These are phyloP conservation scores for Corchorus olitorius DNA, from an alignment of 345 rosid species.

Conservation along the genomic window DNA sequence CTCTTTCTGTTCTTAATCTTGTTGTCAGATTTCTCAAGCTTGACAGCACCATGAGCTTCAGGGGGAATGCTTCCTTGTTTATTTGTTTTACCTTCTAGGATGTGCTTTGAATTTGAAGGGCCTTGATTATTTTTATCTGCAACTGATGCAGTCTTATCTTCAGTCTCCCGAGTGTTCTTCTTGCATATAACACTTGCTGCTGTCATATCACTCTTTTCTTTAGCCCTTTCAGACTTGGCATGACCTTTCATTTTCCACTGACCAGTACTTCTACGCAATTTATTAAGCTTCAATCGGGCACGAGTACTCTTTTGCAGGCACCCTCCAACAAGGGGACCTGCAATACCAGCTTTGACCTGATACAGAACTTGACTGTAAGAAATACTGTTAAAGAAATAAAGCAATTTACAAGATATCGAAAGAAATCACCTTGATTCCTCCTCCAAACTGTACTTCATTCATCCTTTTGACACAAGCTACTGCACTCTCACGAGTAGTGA, in stretches of 20 bases:
- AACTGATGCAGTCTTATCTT: neutral
- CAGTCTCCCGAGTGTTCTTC: neutral
- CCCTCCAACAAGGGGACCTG: conserved; percentile 22
- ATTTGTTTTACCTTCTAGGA: conserved; percentile 16
- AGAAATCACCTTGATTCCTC: conserved; percentile 23
- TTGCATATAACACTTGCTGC: neutral
- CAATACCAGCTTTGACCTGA: conserved; percentile 33
- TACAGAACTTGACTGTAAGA: conserved; percentile 16
- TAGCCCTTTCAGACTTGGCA: conserved; percentile 14
- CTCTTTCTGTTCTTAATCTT: conserved; percentile 24
- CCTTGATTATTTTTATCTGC: conserved; percentile 11
- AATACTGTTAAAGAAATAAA: neutral
- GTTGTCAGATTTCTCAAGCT: neutral
- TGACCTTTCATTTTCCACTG: conserved; percentile 10
- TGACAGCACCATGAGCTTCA: conserved; percentile 6
- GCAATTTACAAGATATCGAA: neutral
- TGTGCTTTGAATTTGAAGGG: conserved; percentile 1
- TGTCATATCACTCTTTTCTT: conserved; percentile 4
- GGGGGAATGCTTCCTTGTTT: conserved; percentile 3
- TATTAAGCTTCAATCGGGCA: conserved; percentile 15
- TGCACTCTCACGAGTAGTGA: conserved; percentile 27
- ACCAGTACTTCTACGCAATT: neutral
- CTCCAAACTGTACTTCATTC: conserved; percentile 24
- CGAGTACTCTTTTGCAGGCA: neutral
- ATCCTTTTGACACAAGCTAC: conserved; percentile 30